A percentile compares a stretch with the other conserved stretches of the same genome.
Conservation (phyloP, 306 rosid genomes). For the Cicer chorassanicum region DNA sequence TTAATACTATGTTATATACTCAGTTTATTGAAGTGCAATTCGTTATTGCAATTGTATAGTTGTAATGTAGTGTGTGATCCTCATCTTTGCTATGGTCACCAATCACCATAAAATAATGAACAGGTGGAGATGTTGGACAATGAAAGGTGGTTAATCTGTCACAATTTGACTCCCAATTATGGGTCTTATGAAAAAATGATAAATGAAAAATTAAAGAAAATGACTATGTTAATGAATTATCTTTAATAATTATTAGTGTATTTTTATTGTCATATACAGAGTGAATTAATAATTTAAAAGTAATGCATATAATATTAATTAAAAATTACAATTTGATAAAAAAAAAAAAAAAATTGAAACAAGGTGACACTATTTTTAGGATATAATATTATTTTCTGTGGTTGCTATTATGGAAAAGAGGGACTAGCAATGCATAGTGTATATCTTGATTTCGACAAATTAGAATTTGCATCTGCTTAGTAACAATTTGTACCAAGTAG, state of each 20-base stretch:
- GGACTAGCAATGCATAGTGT: too few relatives aligned
- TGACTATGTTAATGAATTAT: too few relatives aligned
- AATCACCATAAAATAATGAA: not conserved
- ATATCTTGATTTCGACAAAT: not conserved
- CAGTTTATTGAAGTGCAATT: not conserved
- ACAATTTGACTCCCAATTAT: not conserved
- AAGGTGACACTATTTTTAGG: too few relatives aligned
- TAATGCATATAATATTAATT: too few relatives aligned
- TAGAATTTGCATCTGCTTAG: not conserved
- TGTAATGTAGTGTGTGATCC: constrained; percentile 12
- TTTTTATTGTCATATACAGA: too few relatives aligned
- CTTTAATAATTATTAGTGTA: too few relatives aligned
- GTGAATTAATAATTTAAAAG: too few relatives aligned
- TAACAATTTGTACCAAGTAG: not conserved
- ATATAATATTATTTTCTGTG: too few relatives aligned
- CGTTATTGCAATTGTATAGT: not conserved
- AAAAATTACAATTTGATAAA: too few relatives aligned
- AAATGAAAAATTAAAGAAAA: too few relatives aligned
- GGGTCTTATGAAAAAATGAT: not conserved
- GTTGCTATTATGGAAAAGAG: too few relatives aligned
- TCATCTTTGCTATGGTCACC: constrained; percentile 21
- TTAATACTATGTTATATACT: not conserved
- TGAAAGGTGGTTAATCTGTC: not conserved
- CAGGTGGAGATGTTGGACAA: not conserved
- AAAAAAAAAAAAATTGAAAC: too few relatives aligned